phyloP scores from a whole-genome alignment of 2,329 filamentous ascomycete species.

The Phoma sp. region DNA sequence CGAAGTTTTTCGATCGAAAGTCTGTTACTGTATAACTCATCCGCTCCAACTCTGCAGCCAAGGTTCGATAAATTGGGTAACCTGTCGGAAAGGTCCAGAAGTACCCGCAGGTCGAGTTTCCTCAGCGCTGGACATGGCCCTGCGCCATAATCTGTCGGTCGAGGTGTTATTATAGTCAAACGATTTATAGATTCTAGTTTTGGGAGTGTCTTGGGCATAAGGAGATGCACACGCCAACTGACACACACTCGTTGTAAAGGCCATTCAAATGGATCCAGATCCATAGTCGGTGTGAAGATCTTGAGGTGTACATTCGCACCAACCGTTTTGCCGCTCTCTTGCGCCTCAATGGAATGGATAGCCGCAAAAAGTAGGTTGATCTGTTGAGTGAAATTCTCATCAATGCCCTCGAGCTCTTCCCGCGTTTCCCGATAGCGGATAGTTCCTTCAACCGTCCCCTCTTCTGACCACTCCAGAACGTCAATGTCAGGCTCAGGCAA shows the following conservation, averaged over 20 bases:
- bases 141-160: not conserved
- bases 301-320: slow-evolving; percentile 2
- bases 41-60: slow-evolving; percentile 2
- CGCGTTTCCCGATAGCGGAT: slow-evolving; percentile 9
- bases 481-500: slow-evolving; percentile 1
- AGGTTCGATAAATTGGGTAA: slow-evolving; percentile 8
- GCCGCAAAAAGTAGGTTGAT: slow-evolving; percentile 16
- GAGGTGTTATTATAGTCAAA: not conserved
- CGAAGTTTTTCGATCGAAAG: not conserved
- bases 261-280: not conserved
- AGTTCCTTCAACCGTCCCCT: not conserved
- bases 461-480: not conserved
- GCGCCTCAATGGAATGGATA: not conserved
- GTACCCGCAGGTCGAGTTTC: slow-evolving; percentile 22
- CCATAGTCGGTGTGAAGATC: slow-evolving; percentile 5
- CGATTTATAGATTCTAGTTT: slow-evolving; percentile 7
- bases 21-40: slow-evolving; percentile 3
- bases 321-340: not conserved
- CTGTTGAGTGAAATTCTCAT: slow-evolving; percentile 15
- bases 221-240: slow-evolving; percentile 22
- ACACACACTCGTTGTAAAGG: not conserved
- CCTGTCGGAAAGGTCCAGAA: slow-evolving; percentile 18
- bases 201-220: slow-evolving; percentile 13
- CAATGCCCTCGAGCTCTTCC: slow-evolving; percentile 9
- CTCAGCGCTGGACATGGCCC: not conserved